phyloP scores from a whole-genome alignment of 2,329 filamentous ascomycete genomes.

The Penicillium sclerotigenum region DNA sequence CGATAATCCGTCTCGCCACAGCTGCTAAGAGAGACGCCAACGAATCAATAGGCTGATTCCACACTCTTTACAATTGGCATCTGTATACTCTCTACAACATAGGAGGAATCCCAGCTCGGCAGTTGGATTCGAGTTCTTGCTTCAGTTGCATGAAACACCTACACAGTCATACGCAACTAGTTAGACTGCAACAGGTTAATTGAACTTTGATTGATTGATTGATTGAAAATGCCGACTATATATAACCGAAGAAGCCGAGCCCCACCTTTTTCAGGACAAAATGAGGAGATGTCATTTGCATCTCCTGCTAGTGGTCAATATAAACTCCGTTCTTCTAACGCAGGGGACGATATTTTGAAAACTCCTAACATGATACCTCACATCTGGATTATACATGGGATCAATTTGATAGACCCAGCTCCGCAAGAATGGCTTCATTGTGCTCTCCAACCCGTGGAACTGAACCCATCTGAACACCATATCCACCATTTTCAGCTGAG shows the following conservation, averaged over 20 bases:
- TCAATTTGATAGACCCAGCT: conserved; percentile 36
- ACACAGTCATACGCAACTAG: not conserved
- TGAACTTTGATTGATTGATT: not conserved
- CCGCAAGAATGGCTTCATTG: conserved; percentile 47
- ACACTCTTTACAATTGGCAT: too few species aligned
- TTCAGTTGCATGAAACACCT: too few species aligned
- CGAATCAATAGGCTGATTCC: too few species aligned
- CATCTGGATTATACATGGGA: not conserved
- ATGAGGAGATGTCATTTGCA: conserved; percentile 1
- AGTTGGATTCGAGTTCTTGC: too few species aligned
- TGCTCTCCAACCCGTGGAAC: conserved; percentile 53
- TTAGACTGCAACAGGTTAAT: not conserved
- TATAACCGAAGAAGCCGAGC: conserved; percentile 21
- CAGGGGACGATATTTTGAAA: conserved; percentile 4
- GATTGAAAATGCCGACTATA: too few species aligned
- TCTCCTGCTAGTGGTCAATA: not conserved
- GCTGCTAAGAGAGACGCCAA: too few species aligned
- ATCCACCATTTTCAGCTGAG: conserved; percentile 21
- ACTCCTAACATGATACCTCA: conserved; percentile 3
- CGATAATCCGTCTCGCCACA: too few species aligned
- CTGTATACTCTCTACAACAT: too few species aligned
- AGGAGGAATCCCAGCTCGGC: too few species aligned
- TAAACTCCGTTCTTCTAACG: not conserved
- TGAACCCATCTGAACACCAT: conserved; percentile 27
- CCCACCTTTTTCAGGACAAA: not conserved